Percentiles rank a stretch among this genome's conserved stretches.
These are phyloP conservation scores for Boletus vermiculosoides DNA, from an alignment of 768 basidiomycete genomes.

Conservation along the genomic window DNA sequence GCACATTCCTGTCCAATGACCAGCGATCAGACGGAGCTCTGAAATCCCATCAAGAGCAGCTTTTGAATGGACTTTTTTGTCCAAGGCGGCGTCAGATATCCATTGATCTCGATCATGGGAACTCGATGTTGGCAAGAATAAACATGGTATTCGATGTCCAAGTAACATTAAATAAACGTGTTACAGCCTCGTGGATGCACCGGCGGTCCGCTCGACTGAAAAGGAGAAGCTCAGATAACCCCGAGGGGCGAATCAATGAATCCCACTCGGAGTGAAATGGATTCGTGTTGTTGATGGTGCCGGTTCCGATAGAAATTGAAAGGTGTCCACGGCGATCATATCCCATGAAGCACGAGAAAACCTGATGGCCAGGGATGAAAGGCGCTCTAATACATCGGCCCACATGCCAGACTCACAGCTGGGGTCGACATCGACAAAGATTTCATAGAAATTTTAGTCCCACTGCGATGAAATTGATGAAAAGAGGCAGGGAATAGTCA, in stretches of 20 bases:
- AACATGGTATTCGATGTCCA: conserved; percentile 22
- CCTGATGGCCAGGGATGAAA: conserved; percentile 32
- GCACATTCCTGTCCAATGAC: not conserved
- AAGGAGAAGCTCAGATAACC: conserved; percentile 26
- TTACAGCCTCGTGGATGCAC: conserved; percentile 31
- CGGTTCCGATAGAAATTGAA: conserved; percentile 35
- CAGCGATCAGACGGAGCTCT: conserved; percentile 5
- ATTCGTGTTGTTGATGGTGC: conserved; percentile 24
- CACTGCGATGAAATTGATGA: conserved; percentile 38
- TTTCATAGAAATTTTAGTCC: conserved; percentile 36
- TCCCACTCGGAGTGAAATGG: conserved; percentile 21
- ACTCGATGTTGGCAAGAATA: conserved; percentile 8
- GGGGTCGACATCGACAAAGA: conserved; percentile 21
- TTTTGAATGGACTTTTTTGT: not conserved
- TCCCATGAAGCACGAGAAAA: conserved; percentile 34
- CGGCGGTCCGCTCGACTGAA: conserved; percentile 21
- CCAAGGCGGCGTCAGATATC: conserved; percentile 13
- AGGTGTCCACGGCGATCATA: conserved; percentile 31
- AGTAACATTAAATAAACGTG: conserved; percentile 34
- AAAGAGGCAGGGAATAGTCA: conserved; percentile 22
- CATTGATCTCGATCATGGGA: conserved; percentile 30
- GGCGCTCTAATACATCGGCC: conserved; percentile 16
- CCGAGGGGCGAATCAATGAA: conserved; percentile 33
- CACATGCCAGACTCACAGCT: conserved; percentile 25
- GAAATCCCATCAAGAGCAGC: conserved; percentile 2